These are phyloP conservation scores for Aspergillus viridinutans DNA, from an alignment of 2,329 filamentous ascomycete genomes.

Conservation along the genomic window DNA sequence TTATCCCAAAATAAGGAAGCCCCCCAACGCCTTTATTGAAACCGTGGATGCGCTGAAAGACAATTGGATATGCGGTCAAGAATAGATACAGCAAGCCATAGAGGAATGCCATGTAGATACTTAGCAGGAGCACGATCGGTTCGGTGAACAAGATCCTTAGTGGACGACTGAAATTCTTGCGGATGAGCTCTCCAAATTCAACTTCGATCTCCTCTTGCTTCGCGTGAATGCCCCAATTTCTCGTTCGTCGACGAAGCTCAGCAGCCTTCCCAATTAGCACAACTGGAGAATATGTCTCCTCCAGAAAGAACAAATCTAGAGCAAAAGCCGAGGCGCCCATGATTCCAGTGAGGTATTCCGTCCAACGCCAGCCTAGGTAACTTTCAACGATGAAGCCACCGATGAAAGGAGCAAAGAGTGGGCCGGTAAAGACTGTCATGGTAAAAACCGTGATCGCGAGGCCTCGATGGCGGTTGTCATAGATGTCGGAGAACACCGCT, in stretches of 20 bases:
- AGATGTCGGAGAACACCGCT: conserved; percentile 56
- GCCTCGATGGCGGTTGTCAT: conserved; percentile 45
- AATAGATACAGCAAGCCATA: conserved; percentile 25
- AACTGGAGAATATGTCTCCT: conserved; percentile 51
- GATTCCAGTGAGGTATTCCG: conserved; percentile 45
- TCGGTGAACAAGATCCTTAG: conserved; percentile 34
- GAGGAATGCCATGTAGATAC: conserved; percentile 31
- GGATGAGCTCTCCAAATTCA: conserved; percentile 42
- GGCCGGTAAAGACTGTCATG: conserved; percentile 50
- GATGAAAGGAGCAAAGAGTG: conserved; percentile 50
- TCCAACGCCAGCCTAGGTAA: conserved; percentile 49
- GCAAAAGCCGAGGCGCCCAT: conserved; percentile 46
- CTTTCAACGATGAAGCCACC: conserved; percentile 52
- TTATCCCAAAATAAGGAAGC: conserved; percentile 80
- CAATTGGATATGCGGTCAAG: conserved; percentile 33
- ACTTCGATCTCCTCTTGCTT: conserved; percentile 48
- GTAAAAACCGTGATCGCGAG: conserved; percentile 46
- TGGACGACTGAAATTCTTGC: conserved; percentile 44
- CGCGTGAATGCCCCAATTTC: conserved; percentile 55
- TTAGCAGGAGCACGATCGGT: conserved; percentile 34
- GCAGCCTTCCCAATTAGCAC: conserved; percentile 50
- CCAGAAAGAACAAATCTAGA: conserved; percentile 35
- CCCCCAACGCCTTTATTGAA: conserved; percentile 68
- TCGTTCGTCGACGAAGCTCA: conserved; percentile 47
- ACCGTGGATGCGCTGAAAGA: conserved; percentile 54